Conservation (phyloP, 345 rosid genomes). For the Anastatica hierochuntica region DNA sequence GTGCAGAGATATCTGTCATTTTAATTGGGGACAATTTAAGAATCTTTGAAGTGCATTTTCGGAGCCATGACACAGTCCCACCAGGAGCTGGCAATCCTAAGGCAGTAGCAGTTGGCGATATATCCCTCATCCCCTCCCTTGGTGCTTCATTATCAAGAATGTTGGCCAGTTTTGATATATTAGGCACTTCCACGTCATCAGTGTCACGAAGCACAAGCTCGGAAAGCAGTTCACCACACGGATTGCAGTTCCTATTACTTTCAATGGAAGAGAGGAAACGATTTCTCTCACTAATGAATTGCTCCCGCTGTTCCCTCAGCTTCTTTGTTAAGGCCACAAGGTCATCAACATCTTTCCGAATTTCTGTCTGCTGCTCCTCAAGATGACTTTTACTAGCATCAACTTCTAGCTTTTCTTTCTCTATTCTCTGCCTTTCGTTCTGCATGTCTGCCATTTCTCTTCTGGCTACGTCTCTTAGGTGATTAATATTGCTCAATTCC, state of each 20-base stretch:
- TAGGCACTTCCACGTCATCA: slow-evolving; percentile 42
- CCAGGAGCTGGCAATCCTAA: slow-evolving; percentile 42
- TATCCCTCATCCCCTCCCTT: slow-evolving; percentile 13
- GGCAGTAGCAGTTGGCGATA: slow-evolving; percentile 22
- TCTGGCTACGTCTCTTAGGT: slow-evolving; percentile 68
- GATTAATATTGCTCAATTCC: slow-evolving; percentile 57
- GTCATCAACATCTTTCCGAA: slow-evolving; percentile 70
- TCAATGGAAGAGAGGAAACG: slow-evolving; percentile 70
- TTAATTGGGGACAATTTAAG: slow-evolving; percentile 65
- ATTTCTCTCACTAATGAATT: slow-evolving; percentile 65
- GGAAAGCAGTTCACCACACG: slow-evolving; percentile 58
- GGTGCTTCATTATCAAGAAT: slow-evolving; percentile 25
- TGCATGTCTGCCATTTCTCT: slow-evolving; percentile 85
- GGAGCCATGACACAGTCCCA: slow-evolving; percentile 69
- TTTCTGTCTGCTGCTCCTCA: slow-evolving; percentile 74
- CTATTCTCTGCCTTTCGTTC: slow-evolving; percentile 47
- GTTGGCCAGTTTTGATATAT: slow-evolving; percentile 31
- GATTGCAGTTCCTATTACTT: slow-evolving; percentile 54
- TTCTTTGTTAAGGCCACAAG: slow-evolving; percentile 68
- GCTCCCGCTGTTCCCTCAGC: slow-evolving; percentile 73
- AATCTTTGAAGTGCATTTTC: slow-evolving; percentile 74
- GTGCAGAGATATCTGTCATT: slow-evolving; percentile 34
- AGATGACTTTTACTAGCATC: slow-evolving; percentile 58
- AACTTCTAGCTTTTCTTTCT: slow-evolving; percentile 57
- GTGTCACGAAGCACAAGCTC: slow-evolving; percentile 70